Evolutionary conservation across 208 protist species (phyloP).

Genomic region (Wallacemonas sp.): DNA sequence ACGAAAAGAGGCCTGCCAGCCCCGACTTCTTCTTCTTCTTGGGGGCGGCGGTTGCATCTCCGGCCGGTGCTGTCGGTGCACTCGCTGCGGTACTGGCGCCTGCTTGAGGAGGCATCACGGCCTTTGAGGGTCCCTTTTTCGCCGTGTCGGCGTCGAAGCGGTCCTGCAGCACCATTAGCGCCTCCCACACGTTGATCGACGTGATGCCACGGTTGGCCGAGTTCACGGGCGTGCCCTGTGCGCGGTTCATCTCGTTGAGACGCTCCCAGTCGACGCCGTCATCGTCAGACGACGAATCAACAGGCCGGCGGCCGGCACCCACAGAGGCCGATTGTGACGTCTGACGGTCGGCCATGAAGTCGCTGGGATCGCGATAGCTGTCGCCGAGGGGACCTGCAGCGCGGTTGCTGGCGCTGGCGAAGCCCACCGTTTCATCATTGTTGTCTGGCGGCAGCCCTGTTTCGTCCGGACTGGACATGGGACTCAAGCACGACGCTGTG

Average conservation of each 20-base stretch:
- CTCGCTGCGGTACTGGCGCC: no score
- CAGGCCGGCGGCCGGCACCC: neutral
- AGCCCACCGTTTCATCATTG: neutral
- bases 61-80: neutral
- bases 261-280: slow-evolving; percentile 5
- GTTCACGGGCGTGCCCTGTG: neutral
- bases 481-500: neutral
- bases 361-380: neutral
- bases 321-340: slow-evolving; percentile 2
- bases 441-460: neutral
- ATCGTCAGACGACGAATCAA: slow-evolving; percentile 9
- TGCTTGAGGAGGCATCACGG: no score
- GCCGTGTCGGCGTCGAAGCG: slow-evolving; percentile 24
- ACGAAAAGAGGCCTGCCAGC: slow-evolving; percentile 18
- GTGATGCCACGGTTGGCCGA: neutral
- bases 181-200: slow-evolving; percentile 27
- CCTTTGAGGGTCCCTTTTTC: no score
- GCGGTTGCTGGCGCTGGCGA: neutral
- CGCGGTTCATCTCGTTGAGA: neutral
- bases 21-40: slow-evolving; percentile 20
- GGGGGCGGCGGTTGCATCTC: neutral
- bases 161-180: slow-evolving; percentile 19
- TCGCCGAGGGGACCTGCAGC: neutral
- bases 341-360: neutral
- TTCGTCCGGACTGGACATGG: slow-evolving; percentile 1